Percentiles rank a stretch among this genome's conserved stretches.
phyloP scores from a whole-genome alignment of 1,284 basidiomycete species.

The Inonotus obliquus region DNA sequence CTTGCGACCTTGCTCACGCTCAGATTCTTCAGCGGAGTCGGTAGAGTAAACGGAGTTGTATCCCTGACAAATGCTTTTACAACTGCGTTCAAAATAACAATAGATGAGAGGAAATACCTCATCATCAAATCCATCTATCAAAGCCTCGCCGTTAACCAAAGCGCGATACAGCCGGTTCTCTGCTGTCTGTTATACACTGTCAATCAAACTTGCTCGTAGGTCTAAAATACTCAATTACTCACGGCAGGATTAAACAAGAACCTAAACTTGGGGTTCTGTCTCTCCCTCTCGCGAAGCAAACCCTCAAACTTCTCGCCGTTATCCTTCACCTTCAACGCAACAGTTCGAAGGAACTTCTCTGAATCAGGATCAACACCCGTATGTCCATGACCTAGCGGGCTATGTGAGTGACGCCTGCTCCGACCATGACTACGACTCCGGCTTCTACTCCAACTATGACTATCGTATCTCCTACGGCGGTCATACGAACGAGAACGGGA shows the following conservation, averaged over 20 bases:
- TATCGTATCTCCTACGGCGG: slow-evolving; percentile 5
- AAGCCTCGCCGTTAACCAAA: slow-evolving; percentile 61
- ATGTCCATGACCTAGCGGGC: slow-evolving; percentile 26
- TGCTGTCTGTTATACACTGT: slow-evolving; percentile 51
- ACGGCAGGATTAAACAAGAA: slow-evolving; percentile 74
- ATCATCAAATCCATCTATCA: slow-evolving; percentile 74
- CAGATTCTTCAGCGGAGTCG: slow-evolving; percentile 92
- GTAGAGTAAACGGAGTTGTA: slow-evolving; percentile 91
- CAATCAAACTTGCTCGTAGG: neutral
- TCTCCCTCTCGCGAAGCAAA: slow-evolving; percentile 71
- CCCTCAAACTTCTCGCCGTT: slow-evolving; percentile 79
- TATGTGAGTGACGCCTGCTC: slow-evolving; percentile 5
- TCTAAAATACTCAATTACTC: slow-evolving; percentile 27
- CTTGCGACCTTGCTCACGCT: slow-evolving; percentile 75
- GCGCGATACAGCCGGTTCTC: slow-evolving; percentile 79
- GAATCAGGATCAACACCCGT: slow-evolving; percentile 64
- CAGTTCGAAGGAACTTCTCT: slow-evolving; percentile 80
- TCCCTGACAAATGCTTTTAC: slow-evolving; percentile 48
- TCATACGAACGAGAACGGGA: slow-evolving; percentile 24
- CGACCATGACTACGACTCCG: slow-evolving; percentile 10
- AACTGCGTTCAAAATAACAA: neutral
- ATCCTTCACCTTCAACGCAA: slow-evolving; percentile 79
- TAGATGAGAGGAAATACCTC: no score
- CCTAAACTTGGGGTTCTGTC: slow-evolving; percentile 73
- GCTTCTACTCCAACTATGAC: slow-evolving; percentile 14